phyloP scores from a whole-genome alignment of 805 yeast species.

The Candida tibetensis region DNA sequence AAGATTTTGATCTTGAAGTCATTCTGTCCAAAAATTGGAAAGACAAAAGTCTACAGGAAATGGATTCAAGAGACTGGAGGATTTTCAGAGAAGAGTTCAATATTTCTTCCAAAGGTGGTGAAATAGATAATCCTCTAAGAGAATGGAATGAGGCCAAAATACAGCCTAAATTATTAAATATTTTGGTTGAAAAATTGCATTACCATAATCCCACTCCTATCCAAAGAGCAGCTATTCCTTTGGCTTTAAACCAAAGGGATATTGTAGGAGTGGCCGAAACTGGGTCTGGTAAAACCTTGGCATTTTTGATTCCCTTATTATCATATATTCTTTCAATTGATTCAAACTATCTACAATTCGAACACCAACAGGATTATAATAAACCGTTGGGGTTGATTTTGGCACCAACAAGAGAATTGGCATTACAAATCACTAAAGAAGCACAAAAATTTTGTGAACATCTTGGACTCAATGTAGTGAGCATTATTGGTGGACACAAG shows the following conservation, averaged over 20 bases:
- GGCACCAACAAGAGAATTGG: conserved; percentile 94
- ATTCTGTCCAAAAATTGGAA: conserved; percentile 55
- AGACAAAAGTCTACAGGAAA: conserved; percentile 55
- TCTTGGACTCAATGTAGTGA: conserved; percentile 48
- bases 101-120: conserved; percentile 52
- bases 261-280: conserved; percentile 92
- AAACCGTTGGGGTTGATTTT: conserved; percentile 77
- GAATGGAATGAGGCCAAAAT: conserved; percentile 67
- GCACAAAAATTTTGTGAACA: conserved; percentile 48
- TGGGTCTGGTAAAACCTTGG: conserved; percentile 92
- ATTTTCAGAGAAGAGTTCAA: conserved; percentile 75
- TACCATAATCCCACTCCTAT: conserved; percentile 81
- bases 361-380: conserved; percentile 46
- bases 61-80: conserved; percentile 89
- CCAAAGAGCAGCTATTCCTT: conserved; percentile 84
- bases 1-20: conserved; percentile 13
- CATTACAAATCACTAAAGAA: conserved; percentile 77
- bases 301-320: conserved; percentile 73
- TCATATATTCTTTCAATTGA: conserved; percentile 45
- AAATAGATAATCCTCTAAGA: conserved; percentile 59
- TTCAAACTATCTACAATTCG: conserved; percentile 29
- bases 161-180: conserved; percentile 30
- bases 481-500: conserved; percentile 88
- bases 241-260: conserved; percentile 58
- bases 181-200: conserved; percentile 37